These are phyloP conservation scores for Lobosporangium transversale DNA, from an alignment of 192 early-diverging fungal species.

Conservation along the genomic window DNA sequence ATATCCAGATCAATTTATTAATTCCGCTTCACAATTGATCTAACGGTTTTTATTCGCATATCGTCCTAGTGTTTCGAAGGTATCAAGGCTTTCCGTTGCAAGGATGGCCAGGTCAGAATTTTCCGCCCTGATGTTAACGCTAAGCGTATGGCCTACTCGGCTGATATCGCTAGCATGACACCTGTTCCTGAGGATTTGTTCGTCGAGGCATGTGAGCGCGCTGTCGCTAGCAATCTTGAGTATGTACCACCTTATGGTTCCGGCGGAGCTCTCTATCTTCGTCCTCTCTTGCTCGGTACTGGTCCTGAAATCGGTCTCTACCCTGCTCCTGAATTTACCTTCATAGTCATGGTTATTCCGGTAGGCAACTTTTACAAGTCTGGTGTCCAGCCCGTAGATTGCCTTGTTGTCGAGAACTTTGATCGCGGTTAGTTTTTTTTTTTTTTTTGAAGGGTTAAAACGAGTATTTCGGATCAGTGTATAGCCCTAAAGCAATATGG, in stretches of 20 bases:
- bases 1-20: background rate
- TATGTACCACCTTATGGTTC: constrained; percentile 79
- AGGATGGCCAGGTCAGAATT: constrained; percentile 73
- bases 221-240: constrained; percentile 72
- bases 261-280: constrained; percentile 75
- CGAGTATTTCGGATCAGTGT: too few species aligned
- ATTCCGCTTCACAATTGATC: too few species aligned
- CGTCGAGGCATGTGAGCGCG: constrained; percentile 63
- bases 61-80: constrained; percentile 82
- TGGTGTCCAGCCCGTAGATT: constrained; percentile 71
- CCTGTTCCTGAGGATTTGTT: constrained; percentile 69
- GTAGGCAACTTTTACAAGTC: constrained; percentile 73
- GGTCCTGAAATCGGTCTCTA: constrained; percentile 73
- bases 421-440: constrained; percentile 65
- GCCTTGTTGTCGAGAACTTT: constrained; percentile 70
- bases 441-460: too few species aligned
- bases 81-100: constrained; percentile 79
- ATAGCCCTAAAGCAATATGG: too few species aligned
- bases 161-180: constrained; percentile 68
- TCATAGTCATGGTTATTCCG: constrained; percentile 73
- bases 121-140: constrained; percentile 81
- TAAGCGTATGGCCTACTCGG: constrained; percentile 64
- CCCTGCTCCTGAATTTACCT: constrained; percentile 66
- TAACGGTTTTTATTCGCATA: too few species aligned
- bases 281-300: constrained; percentile 76